Base-by-base conservation (phyloP, 192 early-diverging fungal species). In the Diversispora epigaea region DNA sequence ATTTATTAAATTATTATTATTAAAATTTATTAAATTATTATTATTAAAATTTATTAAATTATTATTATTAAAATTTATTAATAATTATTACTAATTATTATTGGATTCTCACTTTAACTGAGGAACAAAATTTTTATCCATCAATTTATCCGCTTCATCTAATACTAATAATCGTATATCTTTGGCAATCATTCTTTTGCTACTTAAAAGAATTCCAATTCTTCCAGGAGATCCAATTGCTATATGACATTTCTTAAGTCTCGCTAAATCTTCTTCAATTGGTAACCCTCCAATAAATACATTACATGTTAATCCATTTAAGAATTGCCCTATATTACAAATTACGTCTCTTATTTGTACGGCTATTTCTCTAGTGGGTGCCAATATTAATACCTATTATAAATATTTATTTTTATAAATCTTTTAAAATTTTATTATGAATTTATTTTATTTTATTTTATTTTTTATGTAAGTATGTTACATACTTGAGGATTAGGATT, bases 101-200 rank as follows among this genome's bases (percentile, higher is more conserved):
- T 21, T 41, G 19, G 21, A 9, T 72, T 39, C 14, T 46, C 45
- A 69, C 71, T 81, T 78, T 15, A 81, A 77, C 58, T 82, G 79
- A 14, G 79, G 73, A 22, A 76, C 67, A 62, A 88, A 89, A 3
- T 71, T 68, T 25, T 77, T 82, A 17, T 84, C 83, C 84, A 89
- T 88, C 32, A 89, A 40, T 69, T 89, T 88, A 73, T 89, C 88
- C 3, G 88, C 88, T 69, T 89, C 88, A 57, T 89, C 88, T 66
- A 89, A 57, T 19, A 89, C 86, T 8, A 88, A 41, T 14, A 88
- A 70, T 12, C 79, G 81, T 43, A 89, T 77, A 4, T 80, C 44
- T 40, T 71, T 75, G 1, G 83, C 74, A 1, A 43, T 46, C 65
- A 89, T 57, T 55, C 80, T 79, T 0, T 80, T 77, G 2, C 79